Conservation (phyloP, 441 rosid species). For the Macaranga tanarius region DNA sequence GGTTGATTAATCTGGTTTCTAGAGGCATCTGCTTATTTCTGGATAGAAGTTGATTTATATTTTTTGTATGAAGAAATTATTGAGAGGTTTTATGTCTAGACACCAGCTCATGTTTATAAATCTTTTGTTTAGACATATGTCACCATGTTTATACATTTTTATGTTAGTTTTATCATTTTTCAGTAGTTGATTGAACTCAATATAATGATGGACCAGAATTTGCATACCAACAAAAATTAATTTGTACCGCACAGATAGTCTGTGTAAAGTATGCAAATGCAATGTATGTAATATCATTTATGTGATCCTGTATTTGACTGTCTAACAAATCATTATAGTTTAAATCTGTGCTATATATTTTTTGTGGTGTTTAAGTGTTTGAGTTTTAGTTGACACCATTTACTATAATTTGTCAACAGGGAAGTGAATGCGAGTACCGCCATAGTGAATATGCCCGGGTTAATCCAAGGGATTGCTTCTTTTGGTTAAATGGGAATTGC, state of each 20-base stretch:
- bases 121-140: not conserved
- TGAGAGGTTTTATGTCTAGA: no score
- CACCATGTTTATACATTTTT: not conserved
- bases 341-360: not conserved
- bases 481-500: slow-evolving; percentile 92
- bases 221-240: no score
- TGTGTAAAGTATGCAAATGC: not conserved
- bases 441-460: slow-evolving; percentile 94
- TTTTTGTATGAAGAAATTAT: no score
- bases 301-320: not conserved
- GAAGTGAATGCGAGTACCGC: slow-evolving; percentile 94
- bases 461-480: slow-evolving; percentile 94
- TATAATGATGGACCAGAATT: not conserved
- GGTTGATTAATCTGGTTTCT: no score
- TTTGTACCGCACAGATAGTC: not conserved
- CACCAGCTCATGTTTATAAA: no score
- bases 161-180: not conserved
- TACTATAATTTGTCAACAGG: slow-evolving; percentile 41
- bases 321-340: not conserved
- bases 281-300: not conserved
- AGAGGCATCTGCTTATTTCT: no score
- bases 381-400: slow-evolving; percentile 8
- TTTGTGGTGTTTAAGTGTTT: not conserved
- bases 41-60: no score
- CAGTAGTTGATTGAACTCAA: not conserved